These are phyloP conservation scores for Cystobasidium pallidum DNA, from an alignment of 1,284 basidiomycete genomes.

Conservation along the genomic window DNA sequence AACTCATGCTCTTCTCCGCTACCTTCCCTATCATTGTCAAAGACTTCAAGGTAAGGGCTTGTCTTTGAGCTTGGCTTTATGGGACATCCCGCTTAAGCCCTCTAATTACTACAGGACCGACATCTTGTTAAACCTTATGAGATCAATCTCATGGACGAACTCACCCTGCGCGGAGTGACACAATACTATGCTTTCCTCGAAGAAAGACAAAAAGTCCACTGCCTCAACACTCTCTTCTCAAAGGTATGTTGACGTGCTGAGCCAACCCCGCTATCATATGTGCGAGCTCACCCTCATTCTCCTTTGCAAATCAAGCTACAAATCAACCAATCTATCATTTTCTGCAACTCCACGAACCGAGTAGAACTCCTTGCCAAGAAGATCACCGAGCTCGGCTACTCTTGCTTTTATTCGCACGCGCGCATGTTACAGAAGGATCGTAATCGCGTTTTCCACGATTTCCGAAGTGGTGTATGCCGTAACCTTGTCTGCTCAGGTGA, in stretches of 20 bases:
- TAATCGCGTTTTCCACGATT: conserved; percentile 99
- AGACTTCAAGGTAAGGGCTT: conserved; percentile 80
- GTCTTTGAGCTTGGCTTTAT: conserved; percentile 2
- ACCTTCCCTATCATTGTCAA: conserved; percentile 99
- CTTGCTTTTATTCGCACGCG: conserved; percentile 99
- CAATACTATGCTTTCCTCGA: conserved; percentile 99
- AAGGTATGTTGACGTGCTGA: conserved; percentile 64
- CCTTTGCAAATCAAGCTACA: conserved; percentile 74
- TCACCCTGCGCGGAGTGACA: conserved; percentile 96
- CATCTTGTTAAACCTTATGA: conserved; percentile 96
- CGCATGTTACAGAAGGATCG: conserved; percentile 99
- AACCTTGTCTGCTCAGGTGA: conserved; percentile 87
- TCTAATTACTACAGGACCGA: conserved; percentile 70
- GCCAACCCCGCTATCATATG: no score
- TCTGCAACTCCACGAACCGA: conserved; percentile 99
- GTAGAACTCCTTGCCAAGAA: conserved; percentile 99
- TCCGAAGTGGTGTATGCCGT: conserved; percentile 95
- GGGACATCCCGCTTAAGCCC: conserved; percentile 2
- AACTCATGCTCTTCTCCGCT: conserved; percentile 99
- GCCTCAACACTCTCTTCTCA: conserved; percentile 94
- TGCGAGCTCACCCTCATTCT: not conserved
- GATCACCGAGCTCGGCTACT: conserved; percentile 98
- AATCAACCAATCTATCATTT: conserved; percentile 99
- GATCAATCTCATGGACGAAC: conserved; percentile 99
- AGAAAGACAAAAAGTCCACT: conserved; percentile 99